Evolutionary conservation across 768 basidiomycete genomes (phyloP).

Genomic region (Leucosporidium yakuticum): DNA sequence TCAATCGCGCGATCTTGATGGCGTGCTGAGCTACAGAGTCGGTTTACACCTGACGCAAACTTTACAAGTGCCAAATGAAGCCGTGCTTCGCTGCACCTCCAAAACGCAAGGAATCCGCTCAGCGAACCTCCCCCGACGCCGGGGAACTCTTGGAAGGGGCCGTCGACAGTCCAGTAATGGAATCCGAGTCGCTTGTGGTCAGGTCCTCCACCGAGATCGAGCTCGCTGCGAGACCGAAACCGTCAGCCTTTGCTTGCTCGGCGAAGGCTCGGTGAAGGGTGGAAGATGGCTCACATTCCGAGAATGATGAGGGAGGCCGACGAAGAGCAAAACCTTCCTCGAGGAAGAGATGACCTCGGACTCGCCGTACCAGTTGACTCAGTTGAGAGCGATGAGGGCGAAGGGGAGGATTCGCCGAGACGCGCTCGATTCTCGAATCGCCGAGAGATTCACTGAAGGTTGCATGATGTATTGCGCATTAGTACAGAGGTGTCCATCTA

Average conservation of each 20-base stretch:
- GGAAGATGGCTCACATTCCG: conserved; percentile 50
- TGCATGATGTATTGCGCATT: no score
- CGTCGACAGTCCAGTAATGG: conserved; percentile 39
- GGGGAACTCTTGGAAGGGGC: conserved; percentile 62
- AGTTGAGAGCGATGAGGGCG: conserved; percentile 41
- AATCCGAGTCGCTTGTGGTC: conserved; percentile 41
- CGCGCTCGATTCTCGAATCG: no score
- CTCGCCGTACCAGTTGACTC: conserved; percentile 52
- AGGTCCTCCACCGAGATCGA: conserved; percentile 45
- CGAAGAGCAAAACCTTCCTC: conserved; percentile 40
- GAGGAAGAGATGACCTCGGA: conserved; percentile 27
- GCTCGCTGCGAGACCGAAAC: not conserved
- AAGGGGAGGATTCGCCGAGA: no score
- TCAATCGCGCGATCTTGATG: no score
- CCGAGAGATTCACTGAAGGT: no score
- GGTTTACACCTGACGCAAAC: no score
- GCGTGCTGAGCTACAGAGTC: no score
- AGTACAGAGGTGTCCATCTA: no score
- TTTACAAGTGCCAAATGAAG: no score
- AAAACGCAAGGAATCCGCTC: conserved; percentile 50
- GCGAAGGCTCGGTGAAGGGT: no score
- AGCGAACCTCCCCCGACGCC: conserved; percentile 55
- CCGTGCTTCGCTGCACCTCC: no score
- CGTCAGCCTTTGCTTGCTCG: not conserved
- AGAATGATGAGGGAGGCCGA: conserved; percentile 42